Evolutionary conservation across 768 basidiomycete species (phyloP).

Genomic region (Pleurotus tuber-regium): DNA sequence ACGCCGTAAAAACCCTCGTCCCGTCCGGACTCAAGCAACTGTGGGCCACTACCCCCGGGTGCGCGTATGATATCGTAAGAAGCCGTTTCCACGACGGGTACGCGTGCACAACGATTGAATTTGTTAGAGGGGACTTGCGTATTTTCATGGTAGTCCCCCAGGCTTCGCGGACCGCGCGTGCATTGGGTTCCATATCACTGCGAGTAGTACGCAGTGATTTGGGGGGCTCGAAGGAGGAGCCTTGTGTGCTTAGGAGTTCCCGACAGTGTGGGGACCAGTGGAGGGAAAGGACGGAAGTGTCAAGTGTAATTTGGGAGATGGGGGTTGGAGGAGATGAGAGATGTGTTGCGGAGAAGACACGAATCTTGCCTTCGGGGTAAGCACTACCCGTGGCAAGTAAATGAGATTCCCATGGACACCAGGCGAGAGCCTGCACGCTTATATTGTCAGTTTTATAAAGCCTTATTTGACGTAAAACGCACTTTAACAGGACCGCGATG

Average conservation of each 20-base stretch:
- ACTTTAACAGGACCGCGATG: constrained; percentile 67
- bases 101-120: constrained; percentile 66
- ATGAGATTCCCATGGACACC: constrained; percentile 82
- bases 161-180: constrained; percentile 42
- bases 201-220: constrained; percentile 24
- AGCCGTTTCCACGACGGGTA: constrained; percentile 62
- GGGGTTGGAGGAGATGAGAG: constrained; percentile 25
- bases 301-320: constrained; percentile 68
- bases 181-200: constrained; percentile 54
- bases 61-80: constrained; percentile 55
- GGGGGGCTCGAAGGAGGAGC: constrained; percentile 39
- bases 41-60: constrained; percentile 51
- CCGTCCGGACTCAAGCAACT: constrained; percentile 65
- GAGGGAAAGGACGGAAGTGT: constrained; percentile 65
- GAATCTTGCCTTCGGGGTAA: constrained; percentile 68
- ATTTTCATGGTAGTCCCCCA: constrained; percentile 53
- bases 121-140: constrained; percentile 49
- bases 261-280: constrained; percentile 86
- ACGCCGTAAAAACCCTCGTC: constrained; percentile 61
- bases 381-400: constrained; percentile 78
- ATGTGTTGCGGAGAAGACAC: constrained; percentile 62
- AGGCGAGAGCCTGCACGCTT: constrained; percentile 64
- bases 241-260: constrained; percentile 89
- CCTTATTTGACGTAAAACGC: background rate
- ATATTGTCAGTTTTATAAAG: constrained; percentile 3